phyloP scores from a whole-genome alignment of 805 yeast species.

The Myxozyma mucilagina region DNA sequence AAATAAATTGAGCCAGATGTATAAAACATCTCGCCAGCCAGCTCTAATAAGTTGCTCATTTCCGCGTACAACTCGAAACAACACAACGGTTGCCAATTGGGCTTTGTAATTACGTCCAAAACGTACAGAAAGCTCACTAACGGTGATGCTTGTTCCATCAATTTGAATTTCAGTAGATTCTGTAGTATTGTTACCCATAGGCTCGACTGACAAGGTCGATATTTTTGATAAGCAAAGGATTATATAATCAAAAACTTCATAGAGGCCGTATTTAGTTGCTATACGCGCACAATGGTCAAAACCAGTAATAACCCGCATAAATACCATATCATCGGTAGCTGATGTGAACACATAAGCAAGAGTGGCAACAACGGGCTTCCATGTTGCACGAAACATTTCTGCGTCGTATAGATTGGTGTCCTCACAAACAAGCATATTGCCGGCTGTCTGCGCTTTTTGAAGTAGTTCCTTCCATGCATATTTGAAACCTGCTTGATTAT shows the following conservation, averaged over 20 bases:
- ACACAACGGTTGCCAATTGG: constrained; percentile 81
- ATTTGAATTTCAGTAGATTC: constrained; percentile 47
- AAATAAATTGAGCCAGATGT: constrained; percentile 62
- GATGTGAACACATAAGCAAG: constrained; percentile 77
- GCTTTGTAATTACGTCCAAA: constrained; percentile 92
- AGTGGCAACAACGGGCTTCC: constrained; percentile 67
- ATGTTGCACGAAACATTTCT: constrained; percentile 64
- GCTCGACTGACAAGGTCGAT: constrained; percentile 58
- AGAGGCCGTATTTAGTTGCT: constrained; percentile 63
- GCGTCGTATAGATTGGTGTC: constrained; percentile 58
- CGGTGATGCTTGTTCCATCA: constrained; percentile 58
- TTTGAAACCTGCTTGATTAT: constrained; percentile 89
- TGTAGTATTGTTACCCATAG: constrained; percentile 33
- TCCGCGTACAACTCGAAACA: constrained; percentile 72
- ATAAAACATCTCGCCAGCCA: constrained; percentile 63
- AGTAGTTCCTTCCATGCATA: constrained; percentile 52
- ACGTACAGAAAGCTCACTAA: constrained; percentile 76
- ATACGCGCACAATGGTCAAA: constrained; percentile 81
- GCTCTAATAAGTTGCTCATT: constrained; percentile 51
- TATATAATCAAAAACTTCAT: constrained; percentile 61
- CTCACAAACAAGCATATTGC: constrained; percentile 25
- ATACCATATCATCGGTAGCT: constrained; percentile 87
- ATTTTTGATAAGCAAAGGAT: constrained; percentile 66
- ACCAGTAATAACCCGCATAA: constrained; percentile 82
- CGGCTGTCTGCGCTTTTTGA: constrained; percentile 34